Conservation (phyloP, 2,329 filamentous ascomycete species). For the Colletotrichum tanaceti region DNA sequence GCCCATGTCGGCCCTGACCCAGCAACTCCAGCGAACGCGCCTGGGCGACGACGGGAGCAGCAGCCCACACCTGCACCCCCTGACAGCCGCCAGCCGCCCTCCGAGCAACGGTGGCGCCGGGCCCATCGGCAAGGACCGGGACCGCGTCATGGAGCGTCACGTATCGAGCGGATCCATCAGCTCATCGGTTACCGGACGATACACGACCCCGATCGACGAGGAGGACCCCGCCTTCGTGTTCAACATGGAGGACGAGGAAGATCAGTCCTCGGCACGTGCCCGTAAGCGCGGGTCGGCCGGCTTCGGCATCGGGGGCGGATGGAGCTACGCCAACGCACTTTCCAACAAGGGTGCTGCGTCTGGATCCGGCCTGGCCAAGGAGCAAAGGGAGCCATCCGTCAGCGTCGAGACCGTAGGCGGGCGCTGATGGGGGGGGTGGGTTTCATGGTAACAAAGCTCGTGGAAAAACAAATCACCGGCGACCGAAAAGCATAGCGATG, state of each 20-base stretch:
- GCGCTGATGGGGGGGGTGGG: slow-evolving; percentile 27
- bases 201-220: slow-evolving; percentile 74
- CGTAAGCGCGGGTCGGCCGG: slow-evolving; percentile 63
- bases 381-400: slow-evolving; percentile 40
- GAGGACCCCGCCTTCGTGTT: slow-evolving; percentile 74
- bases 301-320: slow-evolving; percentile 52
- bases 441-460: neutral
- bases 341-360: slow-evolving; percentile 40
- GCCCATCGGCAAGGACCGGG: slow-evolving; percentile 53
- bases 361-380: slow-evolving; percentile 37
- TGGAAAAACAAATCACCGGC: neutral
- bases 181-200: slow-evolving; percentile 65
- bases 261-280: slow-evolving; percentile 56
- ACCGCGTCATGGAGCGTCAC: slow-evolving; percentile 65
- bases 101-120: slow-evolving; percentile 54
- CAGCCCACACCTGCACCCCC: slow-evolving; percentile 65
- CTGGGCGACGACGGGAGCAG: slow-evolving; percentile 60
- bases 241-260: slow-evolving; percentile 72
- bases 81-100: slow-evolving; percentile 55
- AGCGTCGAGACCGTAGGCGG: slow-evolving; percentile 41
- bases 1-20: slow-evolving; percentile 68
- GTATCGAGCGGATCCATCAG: slow-evolving; percentile 69
- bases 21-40: slow-evolving; percentile 71
- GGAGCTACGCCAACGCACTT: slow-evolving; percentile 54
- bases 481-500: slow-evolving; percentile 35